These are phyloP conservation scores for Bondarzewia mesenterica DNA, from an alignment of 1,284 basidiomycete genomes.

Conservation along the genomic window DNA sequence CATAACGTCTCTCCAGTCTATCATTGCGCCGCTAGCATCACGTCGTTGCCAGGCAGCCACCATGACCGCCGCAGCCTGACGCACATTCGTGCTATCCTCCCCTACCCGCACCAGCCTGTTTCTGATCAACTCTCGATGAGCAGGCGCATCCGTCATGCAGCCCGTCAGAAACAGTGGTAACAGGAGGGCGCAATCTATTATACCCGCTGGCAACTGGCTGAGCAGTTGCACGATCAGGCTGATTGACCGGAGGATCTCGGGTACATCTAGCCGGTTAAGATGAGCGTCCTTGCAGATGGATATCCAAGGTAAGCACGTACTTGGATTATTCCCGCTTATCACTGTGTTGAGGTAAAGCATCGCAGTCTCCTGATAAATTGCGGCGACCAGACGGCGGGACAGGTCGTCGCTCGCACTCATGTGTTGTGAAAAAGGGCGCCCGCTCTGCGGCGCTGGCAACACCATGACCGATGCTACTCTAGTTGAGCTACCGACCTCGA, in stretches of 20 bases:
- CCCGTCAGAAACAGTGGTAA: slow-evolving; percentile 69
- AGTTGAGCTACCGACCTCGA: not conserved
- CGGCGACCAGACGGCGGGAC: slow-evolving; percentile 36
- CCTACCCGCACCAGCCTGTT: slow-evolving; percentile 11
- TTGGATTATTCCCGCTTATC: slow-evolving; percentile 56
- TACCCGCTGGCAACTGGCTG: slow-evolving; percentile 43
- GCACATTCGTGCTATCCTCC: slow-evolving; percentile 9
- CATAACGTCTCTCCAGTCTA: slow-evolving; percentile 60
- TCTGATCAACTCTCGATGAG: slow-evolving; percentile 34
- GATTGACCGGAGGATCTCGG: slow-evolving; percentile 56
- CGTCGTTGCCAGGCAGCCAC: slow-evolving; percentile 62
- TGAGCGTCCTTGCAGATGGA: not conserved
- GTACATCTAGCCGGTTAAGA: slow-evolving; percentile 48
- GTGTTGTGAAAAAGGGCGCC: slow-evolving; percentile 4
- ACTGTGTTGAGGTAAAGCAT: slow-evolving; percentile 66
- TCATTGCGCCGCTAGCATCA: slow-evolving; percentile 39
- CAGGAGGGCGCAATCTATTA: slow-evolving; percentile 55
- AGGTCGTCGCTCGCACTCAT: slow-evolving; percentile 28
- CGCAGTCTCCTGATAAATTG: slow-evolving; percentile 61
- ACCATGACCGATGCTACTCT: not conserved
- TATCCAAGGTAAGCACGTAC: slow-evolving; percentile 30
- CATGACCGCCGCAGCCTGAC: slow-evolving; percentile 31
- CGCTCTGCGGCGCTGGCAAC: slow-evolving; percentile 10
- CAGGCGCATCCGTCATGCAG: slow-evolving; percentile 58
- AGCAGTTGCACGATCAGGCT: slow-evolving; percentile 45